Percentiles rank a stretch among this genome's conserved stretches.
These are phyloP conservation scores for Camelina hispida DNA, from an alignment of 345 rosid genomes.

Conservation along the genomic window DNA sequence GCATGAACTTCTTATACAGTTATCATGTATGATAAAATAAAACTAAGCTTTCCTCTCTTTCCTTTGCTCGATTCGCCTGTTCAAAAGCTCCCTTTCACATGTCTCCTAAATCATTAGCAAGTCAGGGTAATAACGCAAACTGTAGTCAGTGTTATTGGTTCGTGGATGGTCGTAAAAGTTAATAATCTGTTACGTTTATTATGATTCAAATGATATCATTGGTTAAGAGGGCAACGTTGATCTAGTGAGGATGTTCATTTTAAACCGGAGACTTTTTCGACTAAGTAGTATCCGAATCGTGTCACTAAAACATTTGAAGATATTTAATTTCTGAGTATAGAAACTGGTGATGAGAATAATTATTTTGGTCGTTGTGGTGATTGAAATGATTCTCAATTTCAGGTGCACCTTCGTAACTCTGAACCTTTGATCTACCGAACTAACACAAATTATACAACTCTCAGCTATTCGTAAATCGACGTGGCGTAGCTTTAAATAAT, in stretches of 20 bases:
- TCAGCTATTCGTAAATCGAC: conserved; percentile 14
- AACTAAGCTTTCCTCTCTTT: conserved; percentile 30
- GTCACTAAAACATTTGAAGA: neutral
- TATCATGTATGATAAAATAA: conserved; percentile 24
- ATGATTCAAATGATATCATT: neutral
- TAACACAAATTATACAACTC: neutral
- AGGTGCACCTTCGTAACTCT: conserved; percentile 16
- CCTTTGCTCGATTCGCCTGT: conserved; percentile 26
- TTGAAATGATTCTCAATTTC: conserved; percentile 11
- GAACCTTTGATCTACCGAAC: conserved; percentile 16
- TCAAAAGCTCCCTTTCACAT: conserved; percentile 24
- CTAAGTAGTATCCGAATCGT: neutral
- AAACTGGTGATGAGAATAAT: neutral
- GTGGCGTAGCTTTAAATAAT: conserved; percentile 1
- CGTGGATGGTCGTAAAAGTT: too few relatives aligned
- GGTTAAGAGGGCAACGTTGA: neutral
- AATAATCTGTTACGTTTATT: too few relatives aligned
- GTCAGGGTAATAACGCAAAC: conserved; percentile 22
- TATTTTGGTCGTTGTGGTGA: neutral
- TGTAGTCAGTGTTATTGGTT: conserved; percentile 17
- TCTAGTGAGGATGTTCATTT: neutral
- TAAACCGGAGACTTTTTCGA: neutral
- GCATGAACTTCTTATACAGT: conserved; percentile 35
- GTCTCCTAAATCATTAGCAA: conserved; percentile 29
- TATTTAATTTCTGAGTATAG: neutral